Evolutionary conservation across 2,329 filamentous ascomycete genomes (phyloP), one percentile per base, ranked within the genome.

Genomic region (Beauveria caledonica): DNA sequence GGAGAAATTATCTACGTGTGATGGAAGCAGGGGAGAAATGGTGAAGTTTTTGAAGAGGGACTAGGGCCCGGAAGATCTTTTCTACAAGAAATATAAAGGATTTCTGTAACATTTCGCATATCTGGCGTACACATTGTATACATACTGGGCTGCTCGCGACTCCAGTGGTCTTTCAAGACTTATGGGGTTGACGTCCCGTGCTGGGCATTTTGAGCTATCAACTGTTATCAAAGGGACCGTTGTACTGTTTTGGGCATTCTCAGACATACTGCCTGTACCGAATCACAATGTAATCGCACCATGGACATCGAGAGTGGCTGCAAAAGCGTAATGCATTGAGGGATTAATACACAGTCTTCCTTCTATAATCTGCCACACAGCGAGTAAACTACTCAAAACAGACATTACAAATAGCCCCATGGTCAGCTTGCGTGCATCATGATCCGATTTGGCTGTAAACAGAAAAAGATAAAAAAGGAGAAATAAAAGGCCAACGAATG

Each of bases 81-180:
- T 25, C 40, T 29, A 19, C n/a, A 25, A 49, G 40, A 50, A 58
- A 58, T 58, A 58, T 21, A 49, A 50, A 58, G 45, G 55, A 58
- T 58, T 58, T 58, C 45, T 58, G 45, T 40, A 49, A 58, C 25
- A 6, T 50, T 21, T 27, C n/a, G 2, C 17, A 11, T 40, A 5
- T n/a, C 17, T 39, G 49, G 49, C 49, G 33, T 36, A 36, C 33
- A 33, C 29, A 36, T 36, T 13, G n/a, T 21, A 19, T 39, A 11
- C 10, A 36, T 8, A 19, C 5, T 52, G 10, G 27, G 9, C 36
- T 52, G n/a, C 29, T 23, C 11, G 25, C 33, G 33, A 36, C 11
- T 36, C 11, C 5, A 36, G 5, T 9, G 5, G 33, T 6, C 33
- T 36, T 36, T 4, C 11, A 11, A 36, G 29, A 33, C 5, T 13